Evolutionary conservation across 2,329 filamentous ascomycete species (phyloP).

Genomic region (Trichoderma polysporum): DNA sequence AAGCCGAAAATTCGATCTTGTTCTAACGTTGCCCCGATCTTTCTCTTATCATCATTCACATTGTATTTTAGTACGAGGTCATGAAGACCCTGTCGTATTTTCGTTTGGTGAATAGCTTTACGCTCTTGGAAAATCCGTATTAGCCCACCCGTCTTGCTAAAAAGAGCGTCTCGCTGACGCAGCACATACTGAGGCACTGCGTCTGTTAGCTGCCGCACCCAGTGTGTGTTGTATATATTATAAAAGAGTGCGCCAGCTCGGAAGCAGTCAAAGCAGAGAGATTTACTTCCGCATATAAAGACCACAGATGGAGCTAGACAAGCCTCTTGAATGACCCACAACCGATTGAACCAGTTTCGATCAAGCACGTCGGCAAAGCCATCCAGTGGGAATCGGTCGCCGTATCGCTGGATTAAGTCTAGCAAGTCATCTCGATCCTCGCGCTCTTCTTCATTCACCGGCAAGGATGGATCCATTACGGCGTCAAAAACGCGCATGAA

Average conservation of each 20-base stretch:
- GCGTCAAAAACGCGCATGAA: constrained; percentile 33
- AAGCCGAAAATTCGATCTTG: constrained; percentile 37
- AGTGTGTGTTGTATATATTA: constrained; percentile 34
- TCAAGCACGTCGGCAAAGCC: constrained; percentile 31
- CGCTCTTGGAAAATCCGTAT: constrained; percentile 33
- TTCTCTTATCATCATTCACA: constrained; percentile 27
- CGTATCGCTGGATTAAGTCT: constrained; percentile 26
- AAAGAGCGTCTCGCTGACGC: constrained; percentile 25
- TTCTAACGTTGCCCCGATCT: constrained; percentile 30
- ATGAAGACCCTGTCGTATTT: constrained; percentile 25
- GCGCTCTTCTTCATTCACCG: constrained; percentile 23
- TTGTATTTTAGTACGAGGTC: constrained; percentile 34
- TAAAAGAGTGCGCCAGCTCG: constrained; percentile 31
- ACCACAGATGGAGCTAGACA: constrained; percentile 28
- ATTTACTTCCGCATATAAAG: constrained; percentile 31
- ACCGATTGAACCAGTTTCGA: constrained; percentile 33
- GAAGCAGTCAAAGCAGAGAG: constrained; percentile 31
- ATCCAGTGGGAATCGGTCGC: constrained; percentile 28
- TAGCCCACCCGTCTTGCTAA: constrained; percentile 25
- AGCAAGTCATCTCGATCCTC: constrained; percentile 33
- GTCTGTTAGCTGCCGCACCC: constrained; percentile 22
- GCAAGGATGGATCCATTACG: constrained; percentile 28
- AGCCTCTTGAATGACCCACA: constrained; percentile 39
- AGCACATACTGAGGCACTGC: constrained; percentile 24
- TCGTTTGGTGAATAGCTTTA: constrained; percentile 30